Conservation (phyloP, 345 rosid species). For the Kernera saxatilis region DNA sequence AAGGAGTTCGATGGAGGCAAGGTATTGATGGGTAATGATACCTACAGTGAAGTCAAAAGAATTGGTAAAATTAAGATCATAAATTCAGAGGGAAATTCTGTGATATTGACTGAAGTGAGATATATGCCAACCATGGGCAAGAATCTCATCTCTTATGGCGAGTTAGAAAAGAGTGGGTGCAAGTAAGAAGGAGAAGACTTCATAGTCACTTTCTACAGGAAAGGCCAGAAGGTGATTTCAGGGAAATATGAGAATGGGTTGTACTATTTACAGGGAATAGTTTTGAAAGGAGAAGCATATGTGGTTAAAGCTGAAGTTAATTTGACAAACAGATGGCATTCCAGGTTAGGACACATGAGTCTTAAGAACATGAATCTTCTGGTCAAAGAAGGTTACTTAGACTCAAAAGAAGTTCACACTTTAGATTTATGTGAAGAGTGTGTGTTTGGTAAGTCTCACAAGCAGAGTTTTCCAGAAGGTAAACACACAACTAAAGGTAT, state of each 20-base stretch:
- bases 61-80: not conserved
- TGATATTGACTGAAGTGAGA: not conserved
- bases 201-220: too few relatives aligned
- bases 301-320: not conserved
- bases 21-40: not conserved
- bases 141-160: not conserved
- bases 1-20: not conserved
- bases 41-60: not conserved
- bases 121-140: not conserved
- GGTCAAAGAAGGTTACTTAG: not conserved
- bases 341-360: too few relatives aligned
- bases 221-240: not conserved
- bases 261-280: not conserved
- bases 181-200: not conserved
- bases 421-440: not conserved
- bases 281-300: not conserved
- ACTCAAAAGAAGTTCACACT: not conserved
- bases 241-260: not conserved
- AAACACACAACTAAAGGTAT: not conserved
- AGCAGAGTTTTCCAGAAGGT: not conserved
- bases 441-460: not conserved
- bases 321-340: not conserved
- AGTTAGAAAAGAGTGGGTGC: not conserved
- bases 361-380: too few relatives aligned
- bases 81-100: not conserved